A percentile compares a stretch with the other conserved stretches of the same genome.
Conservation (phyloP, 129 eudicot species). For the Daucus carota region DH1_v3.0 NC_030387.2:26129001-26129500, state of each 20-base stretch:
- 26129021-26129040: background rate
- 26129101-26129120: background rate
- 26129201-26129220: background rate
- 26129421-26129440: slow-evolving; percentile 35
- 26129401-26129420: slow-evolving; percentile 43
- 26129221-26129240: slow-evolving; percentile 4
- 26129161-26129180: background rate
- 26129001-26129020: background rate
- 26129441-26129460: slow-evolving; percentile 49
- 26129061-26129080: background rate
- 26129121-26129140: background rate
- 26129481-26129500: slow-evolving; percentile 43
- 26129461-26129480: slow-evolving; percentile 34
- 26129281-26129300: slow-evolving; percentile 24
- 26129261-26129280: slow-evolving; percentile 20
- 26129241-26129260: slow-evolving; percentile 40
- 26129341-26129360: slow-evolving; percentile 43
- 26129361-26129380: slow-evolving; percentile 49
- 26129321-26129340: slow-evolving; percentile 24
- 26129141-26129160: background rate
- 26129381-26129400: slow-evolving; percentile 43
- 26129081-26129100: background rate
- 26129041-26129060: background rate
- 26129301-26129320: slow-evolving; percentile 30
- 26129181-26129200: background rate